Evolutionary conservation across 306 rosid species (phyloP).

Genomic region (Cicer cuneatum): DNA sequence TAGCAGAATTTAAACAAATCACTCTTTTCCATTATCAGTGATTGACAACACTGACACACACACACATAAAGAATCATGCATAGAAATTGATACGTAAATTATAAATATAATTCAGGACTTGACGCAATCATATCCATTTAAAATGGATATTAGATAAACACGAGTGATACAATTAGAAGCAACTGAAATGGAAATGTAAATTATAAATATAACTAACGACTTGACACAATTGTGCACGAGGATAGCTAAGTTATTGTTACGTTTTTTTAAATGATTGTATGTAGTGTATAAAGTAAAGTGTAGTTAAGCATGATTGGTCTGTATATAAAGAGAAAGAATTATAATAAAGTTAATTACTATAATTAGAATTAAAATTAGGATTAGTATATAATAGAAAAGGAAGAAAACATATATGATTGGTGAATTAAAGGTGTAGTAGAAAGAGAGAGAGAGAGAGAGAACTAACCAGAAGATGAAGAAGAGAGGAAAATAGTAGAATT

Average conservation of each 20-base stretch:
- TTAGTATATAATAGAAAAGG: not conserved
- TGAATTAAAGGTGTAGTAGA: not conserved
- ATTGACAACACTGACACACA: not conserved
- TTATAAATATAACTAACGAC: no score
- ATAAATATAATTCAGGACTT: not conserved
- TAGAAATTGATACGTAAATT: not conserved
- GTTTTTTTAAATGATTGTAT: not conserved
- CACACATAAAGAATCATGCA: not conserved
- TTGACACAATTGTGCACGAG: no score
- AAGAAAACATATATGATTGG: not conserved
- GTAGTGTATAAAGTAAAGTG: not conserved
- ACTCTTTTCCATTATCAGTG: no score
- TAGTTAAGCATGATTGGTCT: not conserved
- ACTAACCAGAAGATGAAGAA: slow-evolving; percentile 70
- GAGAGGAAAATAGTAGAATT: slow-evolving; percentile 57
- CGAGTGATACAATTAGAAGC: no score
- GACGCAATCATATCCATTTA: not conserved
- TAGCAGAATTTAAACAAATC: no score
- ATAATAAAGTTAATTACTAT: not conserved
- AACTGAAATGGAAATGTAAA: no score
- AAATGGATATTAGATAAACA: no score
- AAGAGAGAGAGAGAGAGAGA: not conserved
- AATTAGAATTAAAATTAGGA: not conserved
- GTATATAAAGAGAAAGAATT: not conserved
- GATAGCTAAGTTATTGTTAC: no score